These are phyloP conservation scores for Cryomyces minteri DNA, from an alignment of 495 filamentous ascomycete genomes.

Conservation along the genomic window DNA sequence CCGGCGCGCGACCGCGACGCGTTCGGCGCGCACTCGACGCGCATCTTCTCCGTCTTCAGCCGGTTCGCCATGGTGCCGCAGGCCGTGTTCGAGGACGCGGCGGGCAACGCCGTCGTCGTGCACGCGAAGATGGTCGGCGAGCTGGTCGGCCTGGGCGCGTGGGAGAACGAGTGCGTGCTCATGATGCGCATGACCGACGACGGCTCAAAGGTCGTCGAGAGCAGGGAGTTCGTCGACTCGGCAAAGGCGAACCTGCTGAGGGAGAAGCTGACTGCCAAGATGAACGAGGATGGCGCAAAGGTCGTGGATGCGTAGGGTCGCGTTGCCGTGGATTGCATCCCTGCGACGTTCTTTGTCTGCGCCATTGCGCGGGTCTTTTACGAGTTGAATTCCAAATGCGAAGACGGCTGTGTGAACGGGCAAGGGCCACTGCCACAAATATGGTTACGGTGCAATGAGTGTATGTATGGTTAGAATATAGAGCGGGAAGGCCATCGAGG, in stretches of 20 bases:
- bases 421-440: too few species aligned
- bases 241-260: constrained; percentile 23
- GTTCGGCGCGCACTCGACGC: constrained; percentile 18
- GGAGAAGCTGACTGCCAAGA: constrained; percentile 2
- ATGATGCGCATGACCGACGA: constrained; percentile 17
- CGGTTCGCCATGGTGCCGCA: constrained; percentile 21
- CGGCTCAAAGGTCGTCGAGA: constrained; percentile 12
- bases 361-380: too few species aligned
- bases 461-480: too few species aligned
- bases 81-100: constrained; percentile 18
- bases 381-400: too few species aligned
- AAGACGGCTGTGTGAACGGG: too few species aligned
- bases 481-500: too few species aligned
- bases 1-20: constrained; percentile 14
- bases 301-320: too few species aligned
- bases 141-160: constrained; percentile 9
- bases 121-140: constrained; percentile 17
- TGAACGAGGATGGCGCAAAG: background rate
- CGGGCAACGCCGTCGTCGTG: constrained; percentile 14
- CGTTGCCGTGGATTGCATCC: too few species aligned
- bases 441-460: too few species aligned
- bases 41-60: constrained; percentile 22
- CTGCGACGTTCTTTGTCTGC: too few species aligned
- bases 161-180: constrained; percentile 25
- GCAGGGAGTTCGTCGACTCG: constrained; percentile 25